Base-by-base conservation (phyloP, 768 basidiomycete species). In the Trametes punicea region DNA sequence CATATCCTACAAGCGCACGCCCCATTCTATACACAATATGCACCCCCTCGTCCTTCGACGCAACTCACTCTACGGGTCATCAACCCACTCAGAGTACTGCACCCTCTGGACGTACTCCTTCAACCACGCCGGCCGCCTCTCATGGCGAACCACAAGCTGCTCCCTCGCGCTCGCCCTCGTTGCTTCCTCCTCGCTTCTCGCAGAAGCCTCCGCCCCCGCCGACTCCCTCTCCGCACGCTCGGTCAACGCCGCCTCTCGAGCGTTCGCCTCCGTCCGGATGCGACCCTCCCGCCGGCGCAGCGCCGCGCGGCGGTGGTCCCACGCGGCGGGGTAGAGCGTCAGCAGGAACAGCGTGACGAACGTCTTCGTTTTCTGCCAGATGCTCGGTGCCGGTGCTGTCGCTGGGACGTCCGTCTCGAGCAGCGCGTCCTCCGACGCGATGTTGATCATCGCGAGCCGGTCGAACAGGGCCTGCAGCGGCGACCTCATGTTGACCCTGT, bases 261-360 rank as follows among this genome's bases (percentile, higher is more conserved):
- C 70, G 58, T 79, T 80, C 56, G 81, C 81, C 69, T 90, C 88
- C 27, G 83, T 85, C 59, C 87, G 76, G 31, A 90, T 67, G 40
- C 78, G 76, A 7, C 85, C 83, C 72, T 90, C 88, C 48, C 88
- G 71, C 56, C 74, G 75, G 61, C 81, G 73, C 63, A 90, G 76
- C 13, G 76, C 78, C 20, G 66, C 71, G 46, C 87, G 74, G 63
- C 88, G 75, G 57, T 82, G 78, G 64, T 89, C 83, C 81, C 88
- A 89, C 36, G 88, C 74, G 34, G 87, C 88, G 4, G 88, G 88
- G 65, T 89, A 83, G 31, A 87, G 67, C 15, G 87, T 88, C 29
- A 80, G 72, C 26, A 83, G 31, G 38, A 89, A 70, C 30, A 90
- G 70, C 27, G 74, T 71, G 27, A 82, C 59, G 65, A 90, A 88